Evolutionary conservation across 2,329 filamentous ascomycete species (phyloP), one percentile per base, ranked within the genome.

Genomic region (Leptographium procerum): DNA sequence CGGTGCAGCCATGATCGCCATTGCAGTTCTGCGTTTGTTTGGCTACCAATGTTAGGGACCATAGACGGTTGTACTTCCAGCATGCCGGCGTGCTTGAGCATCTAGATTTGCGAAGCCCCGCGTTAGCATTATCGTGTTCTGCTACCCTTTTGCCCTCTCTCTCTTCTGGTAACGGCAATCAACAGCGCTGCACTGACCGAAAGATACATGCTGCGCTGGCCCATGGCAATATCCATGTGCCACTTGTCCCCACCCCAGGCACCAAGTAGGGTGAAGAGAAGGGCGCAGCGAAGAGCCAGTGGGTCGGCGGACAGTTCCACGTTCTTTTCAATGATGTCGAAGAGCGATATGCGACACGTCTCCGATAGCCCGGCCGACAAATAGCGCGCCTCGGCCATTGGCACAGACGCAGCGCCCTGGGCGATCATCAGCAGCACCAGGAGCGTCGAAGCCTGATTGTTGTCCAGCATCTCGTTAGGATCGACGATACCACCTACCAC

Each of bases 191-290:
- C 33, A 68, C 77, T 73, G 65, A 81, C 78, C 60, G 84, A 79
- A 60, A 87, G 78, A 68, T 88, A 88, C 83, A 88, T 88, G 59
- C 83, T 83, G 53, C 84, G 78, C 69, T 88, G 86, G 33, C 85
- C 85, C 83, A 88, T 87, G 48, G 84, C 81, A 63, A 88, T 87
- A 65, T 88, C 85, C 85, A 88, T 88, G 63, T 87, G 82, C 84
- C 85, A 88, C 70, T 88, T 88, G 69, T 88, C 85, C 52, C 86
- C 86, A 66, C 85, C 86, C 86, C 86, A 89, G 1, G 83, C 83
- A 9, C 84, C 85, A 29, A 87, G 77, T 1, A 85, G 77, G 1
- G 82, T 86, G 67, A 87, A 87, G 3, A 88, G 77, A 14, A 88
- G 72, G 0, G 85, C 85, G 53, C 83, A 84, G 45, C 84, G 79